These are phyloP conservation scores for Rhizophlyctis rosea DNA, from an alignment of 192 early-diverging fungal genomes.

Conservation along the genomic window DNA sequence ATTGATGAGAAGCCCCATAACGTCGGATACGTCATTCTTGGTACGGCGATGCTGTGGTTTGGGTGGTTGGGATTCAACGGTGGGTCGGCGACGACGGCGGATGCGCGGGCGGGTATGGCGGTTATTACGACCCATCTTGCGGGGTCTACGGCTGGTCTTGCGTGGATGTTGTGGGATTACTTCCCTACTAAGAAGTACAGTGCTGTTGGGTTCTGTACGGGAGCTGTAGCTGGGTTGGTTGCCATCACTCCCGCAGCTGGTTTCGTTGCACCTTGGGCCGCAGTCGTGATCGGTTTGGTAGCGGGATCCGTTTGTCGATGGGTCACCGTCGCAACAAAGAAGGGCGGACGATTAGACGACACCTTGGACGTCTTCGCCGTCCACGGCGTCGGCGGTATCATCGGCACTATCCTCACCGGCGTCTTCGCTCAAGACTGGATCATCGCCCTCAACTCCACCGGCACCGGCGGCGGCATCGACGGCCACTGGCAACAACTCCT, in stretches of 20 bases:
- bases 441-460: conserved; percentile 57
- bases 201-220: conserved; percentile 79
- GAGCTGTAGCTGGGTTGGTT: conserved; percentile 85
- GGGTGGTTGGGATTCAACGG: conserved; percentile 91
- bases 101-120: conserved; percentile 70
- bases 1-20: conserved; percentile 75
- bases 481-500: conserved; percentile 79
- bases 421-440: conserved; percentile 76
- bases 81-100: conserved; percentile 68
- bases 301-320: conserved; percentile 62
- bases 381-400: conserved; percentile 80
- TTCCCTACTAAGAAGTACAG: conserved; percentile 55
- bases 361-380: conserved; percentile 79
- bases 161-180: conserved; percentile 75
- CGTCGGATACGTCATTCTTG: conserved; percentile 78
- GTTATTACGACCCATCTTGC: conserved; percentile 74
- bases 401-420: conserved; percentile 82
- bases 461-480: conserved; percentile 39
- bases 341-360: conserved; percentile 25
- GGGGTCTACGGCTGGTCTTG: conserved; percentile 63
- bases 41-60: conserved; percentile 81
- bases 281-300: conserved; percentile 72
- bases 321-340: conserved; percentile 60
- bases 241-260: conserved; percentile 85
- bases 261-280: conserved; percentile 67